Evolutionary conservation across 78 protist genomes (phyloP).

Genomic region (Dictyostelium purpureum): DNA sequence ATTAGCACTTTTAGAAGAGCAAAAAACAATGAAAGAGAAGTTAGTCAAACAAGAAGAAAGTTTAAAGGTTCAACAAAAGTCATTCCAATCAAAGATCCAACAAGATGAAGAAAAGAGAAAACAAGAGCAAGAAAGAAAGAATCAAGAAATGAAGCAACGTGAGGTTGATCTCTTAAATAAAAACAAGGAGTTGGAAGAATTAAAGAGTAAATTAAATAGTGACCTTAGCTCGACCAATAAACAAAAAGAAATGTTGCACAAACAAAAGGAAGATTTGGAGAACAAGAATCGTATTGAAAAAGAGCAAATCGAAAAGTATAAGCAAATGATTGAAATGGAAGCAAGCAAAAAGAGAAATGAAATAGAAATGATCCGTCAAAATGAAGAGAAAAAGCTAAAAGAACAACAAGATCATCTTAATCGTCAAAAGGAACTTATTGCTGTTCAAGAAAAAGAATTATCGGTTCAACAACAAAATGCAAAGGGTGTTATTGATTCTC

Average conservation of each 20-base stretch:
- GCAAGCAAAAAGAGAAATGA: background rate
- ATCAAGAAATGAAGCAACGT: background rate
- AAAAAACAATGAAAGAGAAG: conserved; percentile 2
- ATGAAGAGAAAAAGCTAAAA: conserved; percentile 29
- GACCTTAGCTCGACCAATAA: background rate
- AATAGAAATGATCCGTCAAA: background rate
- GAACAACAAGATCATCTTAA: conserved; percentile 34
- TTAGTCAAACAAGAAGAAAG: conserved; percentile 2
- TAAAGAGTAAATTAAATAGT: background rate
- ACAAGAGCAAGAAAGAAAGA: background rate
- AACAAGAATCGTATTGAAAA: background rate
- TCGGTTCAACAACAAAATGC: conserved; percentile 12
- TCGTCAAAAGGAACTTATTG: conserved; percentile 56
- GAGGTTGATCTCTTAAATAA: background rate
- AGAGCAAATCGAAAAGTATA: background rate
- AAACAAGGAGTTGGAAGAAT: background rate
- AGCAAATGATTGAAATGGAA: background rate
- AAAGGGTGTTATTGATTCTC: conserved; percentile 22
- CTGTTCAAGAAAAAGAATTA: conserved; percentile 48
- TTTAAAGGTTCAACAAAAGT: conserved; percentile 13
- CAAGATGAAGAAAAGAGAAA: conserved; percentile 21
- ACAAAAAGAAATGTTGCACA: background rate
- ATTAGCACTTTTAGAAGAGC: conserved; percentile 17
- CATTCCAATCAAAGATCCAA: background rate
- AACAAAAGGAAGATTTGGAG: background rate